A percentile compares a stretch with the other conserved stretches of the same genome.
Evolutionary conservation across 495 filamentous ascomycete genomes (phyloP).

Genomic region (Penicillium dipodomyicola): DNA sequence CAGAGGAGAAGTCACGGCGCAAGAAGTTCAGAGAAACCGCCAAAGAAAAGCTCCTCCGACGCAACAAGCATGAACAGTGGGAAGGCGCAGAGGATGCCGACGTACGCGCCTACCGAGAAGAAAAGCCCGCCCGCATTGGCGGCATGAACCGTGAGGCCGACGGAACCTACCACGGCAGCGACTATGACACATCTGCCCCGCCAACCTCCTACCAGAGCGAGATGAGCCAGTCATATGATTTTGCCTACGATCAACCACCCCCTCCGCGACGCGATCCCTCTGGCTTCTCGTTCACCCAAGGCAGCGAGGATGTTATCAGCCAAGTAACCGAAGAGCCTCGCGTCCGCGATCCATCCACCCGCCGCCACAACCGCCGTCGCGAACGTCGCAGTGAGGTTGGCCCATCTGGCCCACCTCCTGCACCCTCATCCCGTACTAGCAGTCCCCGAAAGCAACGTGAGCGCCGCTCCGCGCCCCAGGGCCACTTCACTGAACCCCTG

Average conservation of each 20-base stretch:
- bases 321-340: constrained; percentile 53
- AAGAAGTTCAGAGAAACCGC: constrained; percentile 38
- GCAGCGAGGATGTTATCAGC: constrained; percentile 53
- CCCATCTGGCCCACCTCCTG: constrained; percentile 20
- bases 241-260: constrained; percentile 36
- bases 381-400: constrained; percentile 28
- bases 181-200: constrained; percentile 51
- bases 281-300: constrained; percentile 50
- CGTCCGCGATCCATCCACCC: constrained; percentile 37
- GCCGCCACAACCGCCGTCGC: constrained; percentile 38
- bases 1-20: constrained; percentile 42
- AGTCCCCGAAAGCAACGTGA: constrained; percentile 39
- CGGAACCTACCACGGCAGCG: constrained; percentile 65
- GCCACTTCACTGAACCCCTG: constrained; percentile 58
- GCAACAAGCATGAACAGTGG: constrained; percentile 43
- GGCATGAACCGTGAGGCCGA: constrained; percentile 79
- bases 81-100: constrained; percentile 67
- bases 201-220: constrained; percentile 53
- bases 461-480: constrained; percentile 36
- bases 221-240: constrained; percentile 50
- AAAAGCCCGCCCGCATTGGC: constrained; percentile 79
- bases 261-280: constrained; percentile 34
- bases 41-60: constrained; percentile 40
- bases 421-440: constrained; percentile 36
- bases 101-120: constrained; percentile 75